Evolutionary conservation across 495 filamentous ascomycete genomes (phyloP), one percentile per base, ranked within the genome.

Genomic region (Penicillium herquei): DNA sequence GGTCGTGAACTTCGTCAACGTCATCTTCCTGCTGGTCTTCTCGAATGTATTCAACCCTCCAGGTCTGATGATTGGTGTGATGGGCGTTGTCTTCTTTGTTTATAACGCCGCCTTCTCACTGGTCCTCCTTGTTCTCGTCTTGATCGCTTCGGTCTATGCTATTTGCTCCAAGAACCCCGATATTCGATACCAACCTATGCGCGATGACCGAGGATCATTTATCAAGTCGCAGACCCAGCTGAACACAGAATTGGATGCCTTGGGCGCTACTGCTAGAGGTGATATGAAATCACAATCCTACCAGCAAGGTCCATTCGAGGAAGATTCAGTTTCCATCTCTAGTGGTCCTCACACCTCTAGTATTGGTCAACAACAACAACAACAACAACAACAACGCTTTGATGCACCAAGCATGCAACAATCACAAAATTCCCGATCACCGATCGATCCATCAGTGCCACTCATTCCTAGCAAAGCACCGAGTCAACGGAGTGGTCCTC

Each of bases 161-260:
- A 78, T 98, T 59, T 81, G 91, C 65, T 90, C 90, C 48, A 96
- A 97, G 81, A 94, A 98, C 74, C 94, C 94, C 14, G 94, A 98
- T 70, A 88, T 87, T 21, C 89, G 94, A 34, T 98, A 98, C 74
- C 92, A 97, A 71, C 90, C 89, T 52, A 97, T 98, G 91, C 85
- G 88, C 49, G 94, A 98, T 67, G 94, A 98, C 75, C 88, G 94
- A 55, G 90, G 89, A 43, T 96, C 92, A 3, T 97, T 98, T 62
- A 97, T 97, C 86, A 98, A 98, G 79, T 97, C 93, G 5, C 87
- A 95, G 61, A 87, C 89, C n/a, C 84, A 92, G 62, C 79, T 98
- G 52, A 89, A 81, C 18, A 94, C 88, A 3, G 94, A 98, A 67
- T 79, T 98, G 54, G 93, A 98, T 72, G 94, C 94, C 7, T 78